phyloP scores from a whole-genome alignment of 2,329 filamentous ascomycete genomes.

The Polytolypa hystricis region DNA sequence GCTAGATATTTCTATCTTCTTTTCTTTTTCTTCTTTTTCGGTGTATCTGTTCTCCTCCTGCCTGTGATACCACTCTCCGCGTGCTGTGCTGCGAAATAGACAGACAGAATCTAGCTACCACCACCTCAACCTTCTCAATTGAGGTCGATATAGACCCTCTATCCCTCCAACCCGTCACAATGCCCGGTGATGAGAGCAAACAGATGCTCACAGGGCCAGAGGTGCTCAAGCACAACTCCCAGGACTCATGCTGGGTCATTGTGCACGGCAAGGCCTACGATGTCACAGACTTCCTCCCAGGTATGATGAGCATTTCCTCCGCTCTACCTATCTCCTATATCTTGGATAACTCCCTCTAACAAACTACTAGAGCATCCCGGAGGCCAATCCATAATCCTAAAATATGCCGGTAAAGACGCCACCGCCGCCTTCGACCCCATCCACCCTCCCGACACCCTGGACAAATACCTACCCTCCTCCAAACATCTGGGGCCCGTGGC shows the following conservation, averaged over 20 bases:
- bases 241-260: constrained; percentile 85
- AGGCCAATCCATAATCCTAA: constrained; percentile 84
- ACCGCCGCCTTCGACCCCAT: constrained; percentile 88
- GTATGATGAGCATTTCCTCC: too few species aligned
- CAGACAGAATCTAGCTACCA: too few species aligned
- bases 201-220: constrained; percentile 40
- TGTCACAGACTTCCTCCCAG: constrained; percentile 78
- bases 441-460: constrained; percentile 74
- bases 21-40: background rate
- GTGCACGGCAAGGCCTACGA: constrained; percentile 82
- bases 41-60: background rate
- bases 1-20: too few species aligned
- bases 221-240: constrained; percentile 63
- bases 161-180: constrained; percentile 1
- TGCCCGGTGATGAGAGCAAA: constrained; percentile 9
- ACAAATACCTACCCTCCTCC: constrained; percentile 66
- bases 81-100: background rate
- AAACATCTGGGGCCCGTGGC: constrained; percentile 87
- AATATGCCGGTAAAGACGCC: constrained; percentile 91
- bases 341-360: background rate
- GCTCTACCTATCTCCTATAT: constrained; percentile 5
- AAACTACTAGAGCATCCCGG: constrained; percentile 62
- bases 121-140: too few species aligned
- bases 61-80: too few species aligned
- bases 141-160: background rate